Conservation (phyloP, 2,329 filamentous ascomycete genomes). For the Aspergillus sp. region DNA sequence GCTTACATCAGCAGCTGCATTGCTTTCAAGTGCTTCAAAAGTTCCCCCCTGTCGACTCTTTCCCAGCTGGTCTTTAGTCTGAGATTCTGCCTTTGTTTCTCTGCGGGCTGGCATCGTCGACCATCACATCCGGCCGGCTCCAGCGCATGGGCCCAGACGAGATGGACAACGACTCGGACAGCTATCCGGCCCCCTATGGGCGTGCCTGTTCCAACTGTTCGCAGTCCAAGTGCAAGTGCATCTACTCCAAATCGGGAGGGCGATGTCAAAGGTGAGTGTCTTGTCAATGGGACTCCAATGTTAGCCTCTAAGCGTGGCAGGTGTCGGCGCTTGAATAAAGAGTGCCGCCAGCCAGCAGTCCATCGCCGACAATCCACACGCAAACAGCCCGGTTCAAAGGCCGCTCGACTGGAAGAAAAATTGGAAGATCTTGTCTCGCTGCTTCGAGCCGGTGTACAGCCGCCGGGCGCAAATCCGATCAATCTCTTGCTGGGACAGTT, state of each 20-base stretch:
- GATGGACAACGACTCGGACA: neutral
- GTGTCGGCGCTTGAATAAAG: conserved; percentile 45
- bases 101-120: too few relatives aligned
- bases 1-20: too few relatives aligned
- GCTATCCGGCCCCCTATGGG: conserved; percentile 12
- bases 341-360: conserved; percentile 39
- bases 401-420: conserved; percentile 27
- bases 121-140: too few relatives aligned
- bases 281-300: neutral
- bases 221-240: conserved; percentile 26
- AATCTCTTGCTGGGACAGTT: neutral
- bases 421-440: conserved; percentile 27
- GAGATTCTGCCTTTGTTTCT: too few relatives aligned
- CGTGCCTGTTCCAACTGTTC: conserved; percentile 25
- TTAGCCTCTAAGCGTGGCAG: conserved; percentile 19
- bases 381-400: conserved; percentile 15
- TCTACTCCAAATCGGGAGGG: conserved; percentile 8
- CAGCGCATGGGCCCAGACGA: too few relatives aligned
- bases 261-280: conserved; percentile 12
- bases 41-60: too few relatives aligned
- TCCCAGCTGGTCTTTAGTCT: too few relatives aligned
- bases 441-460: conserved; percentile 16
- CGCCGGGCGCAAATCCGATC: neutral
- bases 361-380: conserved; percentile 29
- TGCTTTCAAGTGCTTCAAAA: too few relatives aligned